Conservation (phyloP, 148 eudicot species). For the Cornus florida region DNA sequence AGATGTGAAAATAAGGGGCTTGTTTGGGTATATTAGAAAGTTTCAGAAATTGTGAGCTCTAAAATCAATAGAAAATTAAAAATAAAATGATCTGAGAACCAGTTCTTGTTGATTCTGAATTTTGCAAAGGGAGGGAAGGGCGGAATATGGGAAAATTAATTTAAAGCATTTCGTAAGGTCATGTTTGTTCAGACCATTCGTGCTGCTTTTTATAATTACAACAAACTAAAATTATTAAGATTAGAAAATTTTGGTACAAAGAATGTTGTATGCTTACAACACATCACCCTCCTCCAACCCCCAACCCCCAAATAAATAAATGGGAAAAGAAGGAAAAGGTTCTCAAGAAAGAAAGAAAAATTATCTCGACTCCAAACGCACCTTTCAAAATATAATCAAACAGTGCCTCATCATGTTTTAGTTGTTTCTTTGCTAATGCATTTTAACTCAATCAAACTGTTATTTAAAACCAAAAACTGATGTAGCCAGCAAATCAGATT, state of each 20-base stretch:
- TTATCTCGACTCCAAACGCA: not conserved
- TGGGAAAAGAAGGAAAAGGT: not conserved
- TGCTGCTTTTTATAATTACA: not conserved
- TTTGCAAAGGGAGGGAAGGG: not conserved
- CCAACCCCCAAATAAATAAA: too few relatives aligned
- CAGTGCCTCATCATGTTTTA: too few relatives aligned
- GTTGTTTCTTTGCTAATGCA: too few relatives aligned
- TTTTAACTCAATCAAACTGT: too few relatives aligned
- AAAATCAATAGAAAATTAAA: not conserved
- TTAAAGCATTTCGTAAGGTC: not conserved
- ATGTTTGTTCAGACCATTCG: not conserved
- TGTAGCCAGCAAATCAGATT: too few relatives aligned
- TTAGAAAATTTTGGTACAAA: too few relatives aligned
- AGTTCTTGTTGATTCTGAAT: not conserved
- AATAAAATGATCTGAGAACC: not conserved
- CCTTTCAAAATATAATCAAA: not conserved
- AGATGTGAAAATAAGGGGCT: not conserved
- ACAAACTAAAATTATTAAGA: not conserved
- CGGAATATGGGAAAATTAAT: not conserved
- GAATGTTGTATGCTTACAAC: too few relatives aligned
- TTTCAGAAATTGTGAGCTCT: not conserved
- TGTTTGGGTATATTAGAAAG: not conserved
- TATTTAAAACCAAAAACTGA: too few relatives aligned
- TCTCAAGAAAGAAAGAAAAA: not conserved
- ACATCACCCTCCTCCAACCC: too few relatives aligned